A percentile compares a stretch with the other conserved stretches of the same genome.
These are phyloP conservation scores for Isabelozyma rhagii DNA, from an alignment of 805 yeast species.

Conservation along the genomic window DNA sequence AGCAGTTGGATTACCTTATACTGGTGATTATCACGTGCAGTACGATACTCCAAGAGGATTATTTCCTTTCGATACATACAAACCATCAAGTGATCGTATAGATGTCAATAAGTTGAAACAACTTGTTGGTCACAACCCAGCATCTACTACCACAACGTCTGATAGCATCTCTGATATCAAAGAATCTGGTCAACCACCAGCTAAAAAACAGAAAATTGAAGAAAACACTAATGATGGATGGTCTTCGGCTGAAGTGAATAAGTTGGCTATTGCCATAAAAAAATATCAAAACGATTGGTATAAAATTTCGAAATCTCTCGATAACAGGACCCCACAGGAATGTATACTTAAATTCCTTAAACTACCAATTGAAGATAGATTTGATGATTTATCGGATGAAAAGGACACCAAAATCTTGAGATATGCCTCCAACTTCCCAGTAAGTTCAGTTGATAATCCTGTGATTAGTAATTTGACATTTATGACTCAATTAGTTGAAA, in stretches of 20 bases:
- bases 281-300: conserved; percentile 76
- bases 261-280: conserved; percentile 60
- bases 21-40: conserved; percentile 73
- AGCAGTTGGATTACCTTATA: conserved; percentile 57
- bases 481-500: conserved; percentile 79
- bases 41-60: conserved; percentile 90
- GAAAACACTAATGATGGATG: conserved; percentile 41
- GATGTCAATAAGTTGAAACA: conserved; percentile 36
- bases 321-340: conserved; percentile 69
- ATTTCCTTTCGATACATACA: conserved; percentile 85
- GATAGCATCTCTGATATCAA: conserved; percentile 2
- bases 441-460: conserved; percentile 85
- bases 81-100: conserved; percentile 53
- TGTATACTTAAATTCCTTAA: conserved; percentile 77
- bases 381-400: conserved; percentile 41
- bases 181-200: conserved; percentile 10
- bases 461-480: conserved; percentile 90
- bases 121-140: conserved; percentile 14
- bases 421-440: conserved; percentile 81
- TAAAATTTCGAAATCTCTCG: conserved; percentile 62
- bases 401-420: conserved; percentile 68
- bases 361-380: conserved; percentile 78
- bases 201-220: conserved; percentile 19
- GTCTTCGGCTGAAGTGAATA: conserved; percentile 62
- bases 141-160: neutral